Percentiles rank a stretch among this genome's conserved stretches.
phyloP scores from a whole-genome alignment of 2,329 filamentous ascomycete genomes.

The Beauveria australis region DNA sequence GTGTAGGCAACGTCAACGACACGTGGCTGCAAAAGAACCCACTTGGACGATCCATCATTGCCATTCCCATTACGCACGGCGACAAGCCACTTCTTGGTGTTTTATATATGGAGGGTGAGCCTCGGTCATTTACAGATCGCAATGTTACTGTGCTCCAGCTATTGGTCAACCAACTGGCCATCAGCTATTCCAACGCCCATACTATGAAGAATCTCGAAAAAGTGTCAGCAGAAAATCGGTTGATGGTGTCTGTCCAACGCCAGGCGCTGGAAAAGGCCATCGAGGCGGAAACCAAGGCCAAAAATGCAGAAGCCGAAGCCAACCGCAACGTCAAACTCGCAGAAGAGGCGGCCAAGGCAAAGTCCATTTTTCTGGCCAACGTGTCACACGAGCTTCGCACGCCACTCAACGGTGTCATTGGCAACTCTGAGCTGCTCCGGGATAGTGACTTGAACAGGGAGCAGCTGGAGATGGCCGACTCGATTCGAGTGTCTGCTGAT shows the following conservation, averaged over 20 bases:
- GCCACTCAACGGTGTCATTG: conserved; percentile 80
- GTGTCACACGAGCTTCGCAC: conserved; percentile 77
- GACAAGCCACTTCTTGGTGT: conserved; percentile 62
- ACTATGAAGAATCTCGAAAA: conserved; percentile 65
- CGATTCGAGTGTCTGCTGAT: conserved; percentile 78
- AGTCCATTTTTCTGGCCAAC: conserved; percentile 72
- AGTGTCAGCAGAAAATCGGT: conserved; percentile 68
- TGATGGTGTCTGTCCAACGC: conserved; percentile 72
- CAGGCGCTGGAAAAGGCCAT: conserved; percentile 63
- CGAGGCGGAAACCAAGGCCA: conserved; percentile 67
- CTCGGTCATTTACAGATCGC: conserved; percentile 69
- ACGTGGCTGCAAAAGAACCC: conserved; percentile 62
- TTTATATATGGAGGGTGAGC: conserved; percentile 66
- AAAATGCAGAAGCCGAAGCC: conserved; percentile 66
- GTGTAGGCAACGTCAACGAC: conserved; percentile 67
- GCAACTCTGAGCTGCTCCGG: conserved; percentile 74
- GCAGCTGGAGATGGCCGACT: conserved; percentile 79
- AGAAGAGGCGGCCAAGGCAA: conserved; percentile 75
- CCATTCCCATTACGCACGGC: conserved; percentile 70
- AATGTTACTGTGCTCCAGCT: conserved; percentile 59
- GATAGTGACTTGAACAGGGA: conserved; percentile 69
- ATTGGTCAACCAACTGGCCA: conserved; percentile 70
- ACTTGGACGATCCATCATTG: conserved; percentile 65
- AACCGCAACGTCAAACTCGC: conserved; percentile 73
- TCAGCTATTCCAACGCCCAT: conserved; percentile 61